Conservation (phyloP, 371 early-diverging fungal species). For the Lichtheimia corymbifera region DNA sequence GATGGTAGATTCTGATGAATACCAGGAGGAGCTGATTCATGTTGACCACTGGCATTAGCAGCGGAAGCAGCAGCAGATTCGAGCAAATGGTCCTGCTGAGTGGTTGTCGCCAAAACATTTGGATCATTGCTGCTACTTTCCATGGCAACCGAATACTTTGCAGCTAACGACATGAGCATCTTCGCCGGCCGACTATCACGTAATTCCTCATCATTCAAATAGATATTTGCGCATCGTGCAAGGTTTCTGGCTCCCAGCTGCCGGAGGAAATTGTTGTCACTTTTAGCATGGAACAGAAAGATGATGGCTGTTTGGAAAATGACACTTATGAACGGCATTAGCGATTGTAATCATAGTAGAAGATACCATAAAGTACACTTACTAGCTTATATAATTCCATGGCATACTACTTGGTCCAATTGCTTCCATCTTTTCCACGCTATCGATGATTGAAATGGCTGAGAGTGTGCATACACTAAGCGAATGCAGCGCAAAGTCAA, state of each 20-base stretch:
- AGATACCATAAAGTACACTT: constrained; percentile 16
- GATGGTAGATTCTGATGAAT: no score
- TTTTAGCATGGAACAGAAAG: constrained; percentile 35
- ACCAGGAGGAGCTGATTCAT: background rate
- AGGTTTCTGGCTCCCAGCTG: constrained; percentile 25
- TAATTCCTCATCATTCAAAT: constrained; percentile 16
- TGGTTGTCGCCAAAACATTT: no score
- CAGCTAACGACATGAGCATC: constrained; percentile 5
- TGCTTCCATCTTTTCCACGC: constrained; percentile 19
- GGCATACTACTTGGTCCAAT: constrained; percentile 25
- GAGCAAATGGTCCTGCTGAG: no score
- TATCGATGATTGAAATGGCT: constrained; percentile 23
- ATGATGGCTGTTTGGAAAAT: constrained; percentile 43
- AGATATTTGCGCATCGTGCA: constrained; percentile 20
- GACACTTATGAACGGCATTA: constrained; percentile 15
- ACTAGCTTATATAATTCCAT: constrained; percentile 41
- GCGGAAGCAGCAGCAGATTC: background rate
- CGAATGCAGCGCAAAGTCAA: constrained; percentile 28
- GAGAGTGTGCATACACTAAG: constrained; percentile 31
- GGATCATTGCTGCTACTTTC: no score
- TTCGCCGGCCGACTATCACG: constrained; percentile 12
- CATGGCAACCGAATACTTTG: no score
- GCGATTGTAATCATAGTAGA: background rate
- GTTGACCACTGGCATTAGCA: background rate
- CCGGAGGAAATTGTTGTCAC: constrained; percentile 22